phyloP scores from a whole-genome alignment of 2,329 filamentous ascomycete species.

The Diaporthe aspalathi region DNA sequence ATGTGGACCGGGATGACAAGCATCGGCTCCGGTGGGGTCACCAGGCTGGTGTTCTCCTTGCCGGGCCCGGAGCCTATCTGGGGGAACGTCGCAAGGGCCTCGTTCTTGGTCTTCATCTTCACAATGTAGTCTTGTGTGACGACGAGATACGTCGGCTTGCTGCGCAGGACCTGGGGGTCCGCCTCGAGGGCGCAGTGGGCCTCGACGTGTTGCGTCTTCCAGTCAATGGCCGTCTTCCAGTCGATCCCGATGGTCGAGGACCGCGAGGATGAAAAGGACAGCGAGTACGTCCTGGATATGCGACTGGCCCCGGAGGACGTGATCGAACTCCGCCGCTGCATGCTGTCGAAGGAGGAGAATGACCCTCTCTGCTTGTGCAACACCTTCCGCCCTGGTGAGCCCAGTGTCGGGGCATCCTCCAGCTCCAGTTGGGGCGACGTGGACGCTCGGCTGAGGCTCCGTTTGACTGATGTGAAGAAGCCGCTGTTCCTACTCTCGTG shows the following conservation, averaged over 20 bases:
- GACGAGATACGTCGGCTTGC: slow-evolving; percentile 64
- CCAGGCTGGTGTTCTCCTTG: slow-evolving; percentile 44
- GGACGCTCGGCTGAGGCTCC: slow-evolving; percentile 44
- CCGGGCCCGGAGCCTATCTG: slow-evolving; percentile 49
- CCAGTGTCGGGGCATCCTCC: slow-evolving; percentile 26
- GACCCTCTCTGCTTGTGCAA: slow-evolving; percentile 40
- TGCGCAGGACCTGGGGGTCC: slow-evolving; percentile 57
- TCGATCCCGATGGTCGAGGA: slow-evolving; percentile 45
- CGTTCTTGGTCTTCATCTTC: slow-evolving; percentile 61
- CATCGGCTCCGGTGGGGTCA: slow-evolving; percentile 46
- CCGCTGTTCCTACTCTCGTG: slow-evolving; percentile 42
- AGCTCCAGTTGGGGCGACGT: slow-evolving; percentile 33
- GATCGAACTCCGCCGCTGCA: slow-evolving; percentile 47
- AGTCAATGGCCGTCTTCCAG: slow-evolving; percentile 48
- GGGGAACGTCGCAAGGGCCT: slow-evolving; percentile 61
- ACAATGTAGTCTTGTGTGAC: slow-evolving; percentile 62
- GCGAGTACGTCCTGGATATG: slow-evolving; percentile 41
- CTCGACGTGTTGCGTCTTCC: slow-evolving; percentile 48
- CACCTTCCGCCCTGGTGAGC: slow-evolving; percentile 31
- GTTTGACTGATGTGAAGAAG: slow-evolving; percentile 43
- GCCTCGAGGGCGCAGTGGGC: slow-evolving; percentile 60
- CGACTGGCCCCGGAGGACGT: slow-evolving; percentile 46
- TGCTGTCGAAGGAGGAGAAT: slow-evolving; percentile 41
- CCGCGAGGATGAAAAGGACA: slow-evolving; percentile 36
- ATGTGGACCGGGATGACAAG: slow-evolving; percentile 62